Evolutionary conservation across 306 rosid genomes (phyloP).

Genomic region (Prunus persica): DNA sequence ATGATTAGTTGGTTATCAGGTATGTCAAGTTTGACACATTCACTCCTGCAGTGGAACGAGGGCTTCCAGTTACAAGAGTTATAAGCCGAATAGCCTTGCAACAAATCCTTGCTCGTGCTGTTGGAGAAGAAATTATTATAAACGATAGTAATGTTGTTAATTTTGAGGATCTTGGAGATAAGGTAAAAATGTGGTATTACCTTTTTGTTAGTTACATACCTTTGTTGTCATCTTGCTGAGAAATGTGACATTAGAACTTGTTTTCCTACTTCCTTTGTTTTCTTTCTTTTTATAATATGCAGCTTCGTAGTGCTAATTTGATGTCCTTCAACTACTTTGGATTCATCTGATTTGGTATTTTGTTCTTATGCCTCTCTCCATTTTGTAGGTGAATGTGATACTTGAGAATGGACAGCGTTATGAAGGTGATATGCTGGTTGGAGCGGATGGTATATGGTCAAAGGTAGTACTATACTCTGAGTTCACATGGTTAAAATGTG

Average conservation of each 20-base stretch:
- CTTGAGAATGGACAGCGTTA: conserved; percentile 74
- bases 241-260: conserved; percentile 5
- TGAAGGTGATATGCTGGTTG: conserved; percentile 92
- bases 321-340: background rate
- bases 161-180: conserved; percentile 72
- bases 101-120: conserved; percentile 82
- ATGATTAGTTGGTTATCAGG: conserved; percentile 61
- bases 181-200: conserved; percentile 43
- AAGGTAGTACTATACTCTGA: conserved; percentile 45
- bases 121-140: conserved; percentile 66
- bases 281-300: conserved; percentile 9
- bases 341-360: conserved; percentile 5
- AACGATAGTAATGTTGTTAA: conserved; percentile 75
- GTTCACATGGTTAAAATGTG: background rate
- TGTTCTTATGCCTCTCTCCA: conserved; percentile 18
- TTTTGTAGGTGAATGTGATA: conserved; percentile 66
- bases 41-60: conserved; percentile 96
- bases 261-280: conserved; percentile 4
- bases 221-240: background rate
- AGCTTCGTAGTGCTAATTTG: background rate
- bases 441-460: conserved; percentile 98
- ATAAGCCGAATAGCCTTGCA: conserved; percentile 87
- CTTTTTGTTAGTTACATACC: conserved; percentile 18
- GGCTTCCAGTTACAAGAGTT: conserved; percentile 95
- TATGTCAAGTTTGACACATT: conserved; percentile 97